Conservation (phyloP, 2,329 filamentous ascomycete species). For the Calonectria pseudoreteaudii region DNA sequence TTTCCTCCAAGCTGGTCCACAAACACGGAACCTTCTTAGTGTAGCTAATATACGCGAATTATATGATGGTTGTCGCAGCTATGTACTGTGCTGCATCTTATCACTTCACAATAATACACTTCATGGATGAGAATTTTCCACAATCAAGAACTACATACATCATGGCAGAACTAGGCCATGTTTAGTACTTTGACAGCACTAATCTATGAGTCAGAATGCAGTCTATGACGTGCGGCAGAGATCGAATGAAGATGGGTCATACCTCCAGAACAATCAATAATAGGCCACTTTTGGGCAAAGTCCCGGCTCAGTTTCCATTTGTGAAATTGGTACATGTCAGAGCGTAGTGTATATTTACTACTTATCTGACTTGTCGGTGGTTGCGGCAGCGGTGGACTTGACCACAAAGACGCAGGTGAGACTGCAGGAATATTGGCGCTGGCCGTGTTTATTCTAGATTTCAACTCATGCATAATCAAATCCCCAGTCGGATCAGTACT, state of each 20-base stretch:
- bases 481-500: not conserved
- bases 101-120: not conserved
- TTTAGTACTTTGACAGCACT: not conserved
- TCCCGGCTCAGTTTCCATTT: conserved; percentile 4
- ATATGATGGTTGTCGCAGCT: not conserved
- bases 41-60: not conserved
- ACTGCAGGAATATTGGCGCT: not conserved
- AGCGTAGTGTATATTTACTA: not conserved
- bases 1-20: too few species aligned
- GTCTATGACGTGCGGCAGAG: not conserved
- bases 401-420: not conserved
- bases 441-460: not conserved
- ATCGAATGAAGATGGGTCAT: not conserved
- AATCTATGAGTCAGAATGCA: not conserved
- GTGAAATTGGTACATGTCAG: not conserved
- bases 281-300: conserved; percentile 5
- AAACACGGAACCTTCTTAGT: not conserved
- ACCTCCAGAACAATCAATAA: conserved; percentile 9
- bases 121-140: not conserved
- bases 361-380: not conserved
- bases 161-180: not conserved
- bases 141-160: not conserved
- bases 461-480: conserved; percentile 4
- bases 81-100: not conserved
- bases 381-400: not conserved